Base-by-base conservation (phyloP, 225 moss, liverwort and hornwort genomes). In the Pseudisothecium myosuroides region DNA sequence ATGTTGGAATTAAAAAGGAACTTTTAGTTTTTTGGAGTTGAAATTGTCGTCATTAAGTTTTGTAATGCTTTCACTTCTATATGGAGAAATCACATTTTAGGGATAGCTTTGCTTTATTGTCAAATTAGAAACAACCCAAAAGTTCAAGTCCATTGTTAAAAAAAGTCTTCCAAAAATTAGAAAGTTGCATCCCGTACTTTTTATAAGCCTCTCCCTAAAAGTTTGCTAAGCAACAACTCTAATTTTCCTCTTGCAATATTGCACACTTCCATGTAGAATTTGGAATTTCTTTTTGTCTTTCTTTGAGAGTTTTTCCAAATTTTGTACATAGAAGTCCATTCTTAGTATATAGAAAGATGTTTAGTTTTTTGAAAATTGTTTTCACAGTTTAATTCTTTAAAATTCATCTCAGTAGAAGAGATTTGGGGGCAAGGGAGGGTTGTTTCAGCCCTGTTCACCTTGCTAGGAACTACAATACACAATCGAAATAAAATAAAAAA, bases 191-290 rank as follows among this genome's bases (percentile, higher is more conserved):
- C 8, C 1, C 7, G 1, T 64, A 34, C 1, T 36, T 71, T 24
- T 24, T 43, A n/a, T 41, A 5, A 71, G 5, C 1, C 5, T 15
- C 4, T 27, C 5, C 0, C 5, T 12, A 41, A 27, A 43, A 4
- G 0, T 24, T 41, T 71, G 0, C 0, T 41, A 11, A 1, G 26
- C 8, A 24, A 23, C 12, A 68, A 68, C 12, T n/a, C 1, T 0
- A 0, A 69, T 39, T 39, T 4, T 39, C 4, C 1, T 39, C 9
- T 71, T 43, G 15, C 14, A 71, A 71, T 71, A 12, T 41, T 43
- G 5, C 15, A 41, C 12, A 39, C 22, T 69, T 39, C 4, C 11
- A 6, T 14, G 0, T 39, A 24, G 8, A 68, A 43, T 41, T 71
- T 23, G 2, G 4, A 7, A 24, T 23, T 24, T 39, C 4, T 45